phyloP scores from a whole-genome alignment of 108 stramenopile species.

The Skeletonema potamos region DNA sequence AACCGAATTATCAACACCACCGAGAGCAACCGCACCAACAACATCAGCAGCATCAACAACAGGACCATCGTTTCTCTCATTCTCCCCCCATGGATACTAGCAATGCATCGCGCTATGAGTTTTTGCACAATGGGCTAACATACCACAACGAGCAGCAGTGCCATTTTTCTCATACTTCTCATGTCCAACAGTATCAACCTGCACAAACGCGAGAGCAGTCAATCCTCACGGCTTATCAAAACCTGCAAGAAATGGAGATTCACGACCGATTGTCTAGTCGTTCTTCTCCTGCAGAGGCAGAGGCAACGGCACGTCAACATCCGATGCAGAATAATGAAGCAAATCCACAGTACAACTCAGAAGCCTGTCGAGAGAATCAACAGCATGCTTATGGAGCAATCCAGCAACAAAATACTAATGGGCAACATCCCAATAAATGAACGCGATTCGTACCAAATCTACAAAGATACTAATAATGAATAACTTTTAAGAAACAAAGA shows the following conservation, averaged over 20 bases:
- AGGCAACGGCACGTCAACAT: not conserved
- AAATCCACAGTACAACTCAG: not conserved
- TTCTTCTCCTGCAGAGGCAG: not conserved
- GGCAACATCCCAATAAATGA: not conserved
- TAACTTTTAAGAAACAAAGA: not conserved
- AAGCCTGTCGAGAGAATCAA: not conserved
- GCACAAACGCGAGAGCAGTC: not conserved
- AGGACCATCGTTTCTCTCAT: not conserved
- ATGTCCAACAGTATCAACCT: not conserved
- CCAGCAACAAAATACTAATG: not conserved
- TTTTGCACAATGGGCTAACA: not conserved
- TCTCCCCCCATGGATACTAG: not conserved
- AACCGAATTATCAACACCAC: too few relatives aligned
- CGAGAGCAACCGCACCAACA: too few relatives aligned
- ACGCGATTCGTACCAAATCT: not conserved
- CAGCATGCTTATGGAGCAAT: not conserved
- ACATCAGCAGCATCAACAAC: not conserved
- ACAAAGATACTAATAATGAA: not conserved
- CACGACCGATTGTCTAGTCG: not conserved
- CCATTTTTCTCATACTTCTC: not conserved
- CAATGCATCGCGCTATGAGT: not conserved
- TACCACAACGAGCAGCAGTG: not conserved
- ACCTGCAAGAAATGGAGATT: not conserved
- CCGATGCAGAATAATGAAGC: not conserved
- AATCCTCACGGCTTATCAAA: not conserved